These are phyloP conservation scores for Skeletonema costatum DNA, from an alignment of 108 stramenopile genomes.

Conservation along the genomic window DNA sequence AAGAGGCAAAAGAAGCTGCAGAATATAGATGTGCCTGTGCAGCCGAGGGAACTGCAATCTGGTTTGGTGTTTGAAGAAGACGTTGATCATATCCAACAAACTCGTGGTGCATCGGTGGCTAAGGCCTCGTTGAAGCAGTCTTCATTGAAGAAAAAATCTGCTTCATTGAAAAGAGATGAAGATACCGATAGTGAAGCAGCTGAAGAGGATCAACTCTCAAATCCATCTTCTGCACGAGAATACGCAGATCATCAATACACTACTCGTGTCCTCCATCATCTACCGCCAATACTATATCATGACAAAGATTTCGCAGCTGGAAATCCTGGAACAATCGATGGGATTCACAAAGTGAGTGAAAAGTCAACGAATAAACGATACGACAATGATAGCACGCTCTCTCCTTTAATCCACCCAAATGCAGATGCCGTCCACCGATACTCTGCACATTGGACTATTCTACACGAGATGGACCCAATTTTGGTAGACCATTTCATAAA, in stretches of 20 bases:
- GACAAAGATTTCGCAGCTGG: slow-evolving; percentile 50
- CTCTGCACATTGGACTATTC: slow-evolving; percentile 38
- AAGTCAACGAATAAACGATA: not conserved
- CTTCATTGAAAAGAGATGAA: slow-evolving; percentile 10
- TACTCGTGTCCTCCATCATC: slow-evolving; percentile 32
- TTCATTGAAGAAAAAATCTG: not conserved
- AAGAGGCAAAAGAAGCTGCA: slow-evolving; percentile 1
- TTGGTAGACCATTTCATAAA: slow-evolving; percentile 34
- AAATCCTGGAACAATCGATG: slow-evolving; percentile 44
- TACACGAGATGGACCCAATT: slow-evolving; percentile 37
- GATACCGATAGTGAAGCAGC: slow-evolving; percentile 7
- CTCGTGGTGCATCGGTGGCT: not conserved
- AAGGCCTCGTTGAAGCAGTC: slow-evolving; percentile 13
- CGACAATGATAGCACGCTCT: slow-evolving; percentile 4
- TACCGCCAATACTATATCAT: slow-evolving; percentile 50
- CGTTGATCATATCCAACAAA: slow-evolving; percentile 26
- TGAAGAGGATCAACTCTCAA: not conserved
- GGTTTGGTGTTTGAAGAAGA: slow-evolving; percentile 56
- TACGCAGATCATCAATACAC: slow-evolving; percentile 43
- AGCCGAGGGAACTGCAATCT: slow-evolving; percentile 37
- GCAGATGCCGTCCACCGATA: slow-evolving; percentile 44
- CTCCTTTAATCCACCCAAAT: slow-evolving; percentile 39
- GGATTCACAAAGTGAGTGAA: slow-evolving; percentile 16
- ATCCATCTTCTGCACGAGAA: slow-evolving; percentile 15
- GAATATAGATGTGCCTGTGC: not conserved